phyloP scores from a whole-genome alignment of 2,329 filamentous ascomycete species.

The Beauveria sp. region DNA sequence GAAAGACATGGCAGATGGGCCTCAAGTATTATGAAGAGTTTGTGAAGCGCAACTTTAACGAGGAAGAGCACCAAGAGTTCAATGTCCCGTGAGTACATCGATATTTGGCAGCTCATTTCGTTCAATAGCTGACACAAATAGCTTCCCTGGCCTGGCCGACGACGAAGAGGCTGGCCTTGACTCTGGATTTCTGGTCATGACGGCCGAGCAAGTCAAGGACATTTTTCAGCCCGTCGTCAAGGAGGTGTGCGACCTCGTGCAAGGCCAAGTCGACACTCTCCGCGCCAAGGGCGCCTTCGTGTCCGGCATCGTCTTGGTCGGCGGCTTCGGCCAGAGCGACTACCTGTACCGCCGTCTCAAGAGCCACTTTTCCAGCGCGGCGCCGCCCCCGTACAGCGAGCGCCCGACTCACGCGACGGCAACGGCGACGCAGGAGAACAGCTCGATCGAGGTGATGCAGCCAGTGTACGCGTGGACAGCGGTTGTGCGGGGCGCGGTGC shows the following conservation, averaged over 20 bases:
- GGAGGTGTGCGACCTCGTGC: slow-evolving; percentile 59
- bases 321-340: slow-evolving; percentile 73
- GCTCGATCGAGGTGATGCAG: slow-evolving; percentile 71
- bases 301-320: slow-evolving; percentile 71
- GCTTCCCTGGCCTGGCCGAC: slow-evolving; percentile 66
- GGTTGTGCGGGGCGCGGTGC: slow-evolving; percentile 68
- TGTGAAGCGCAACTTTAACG: slow-evolving; percentile 76
- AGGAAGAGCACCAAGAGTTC: slow-evolving; percentile 68
- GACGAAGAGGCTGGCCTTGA: slow-evolving; percentile 69
- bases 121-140: slow-evolving; percentile 19
- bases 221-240: slow-evolving; percentile 71
- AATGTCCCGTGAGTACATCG: slow-evolving; percentile 55
- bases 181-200: slow-evolving; percentile 69
- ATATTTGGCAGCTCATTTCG: background rate
- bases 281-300: slow-evolving; percentile 54
- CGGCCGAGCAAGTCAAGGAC: slow-evolving; percentile 58
- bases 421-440: slow-evolving; percentile 37
- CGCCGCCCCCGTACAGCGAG: slow-evolving; percentile 59
- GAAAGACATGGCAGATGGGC: slow-evolving; percentile 73
- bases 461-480: slow-evolving; percentile 77
- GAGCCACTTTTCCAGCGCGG: slow-evolving; percentile 53
- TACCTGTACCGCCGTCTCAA: slow-evolving; percentile 68
- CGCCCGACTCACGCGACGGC: slow-evolving; percentile 57
- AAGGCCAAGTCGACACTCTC: slow-evolving; percentile 58
- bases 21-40: slow-evolving; percentile 77